phyloP scores from a whole-genome alignment of 2,329 filamentous ascomycete species.

The Coleophoma crateriformis region DNA sequence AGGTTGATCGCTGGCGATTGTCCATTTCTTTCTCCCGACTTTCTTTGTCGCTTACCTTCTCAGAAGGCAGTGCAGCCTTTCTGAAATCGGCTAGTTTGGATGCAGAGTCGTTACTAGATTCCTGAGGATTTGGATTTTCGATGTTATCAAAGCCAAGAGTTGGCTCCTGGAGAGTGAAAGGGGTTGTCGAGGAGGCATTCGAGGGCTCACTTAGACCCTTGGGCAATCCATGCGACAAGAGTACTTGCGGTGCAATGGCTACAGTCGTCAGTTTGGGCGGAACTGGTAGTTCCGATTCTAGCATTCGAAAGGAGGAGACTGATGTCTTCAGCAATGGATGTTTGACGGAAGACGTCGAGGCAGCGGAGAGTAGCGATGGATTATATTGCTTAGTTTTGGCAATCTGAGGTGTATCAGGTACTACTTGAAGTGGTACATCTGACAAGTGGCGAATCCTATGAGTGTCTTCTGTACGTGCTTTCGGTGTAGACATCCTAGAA shows the following conservation, averaged over 20 bases:
- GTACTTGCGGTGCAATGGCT: neutral
- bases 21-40: too few species aligned
- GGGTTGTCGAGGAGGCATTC: neutral
- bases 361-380: slow-evolving; percentile 17
- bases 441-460: neutral
- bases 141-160: too few species aligned
- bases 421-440: neutral
- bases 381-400: slow-evolving; percentile 10
- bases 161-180: too few species aligned
- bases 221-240: neutral
- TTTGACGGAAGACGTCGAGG: slow-evolving; percentile 16
- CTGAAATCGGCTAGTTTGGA: too few species aligned
- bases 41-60: too few species aligned
- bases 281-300: slow-evolving; percentile 17
- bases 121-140: too few species aligned
- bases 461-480: too few species aligned
- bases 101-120: too few species aligned
- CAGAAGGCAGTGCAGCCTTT: too few species aligned
- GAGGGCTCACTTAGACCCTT: neutral
- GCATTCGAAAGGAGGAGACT: slow-evolving; percentile 7
- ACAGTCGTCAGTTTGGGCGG: slow-evolving; percentile 15
- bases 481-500: too few species aligned
- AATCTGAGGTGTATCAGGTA: neutral
- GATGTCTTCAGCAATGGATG: slow-evolving; percentile 21
- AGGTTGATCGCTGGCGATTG: too few species aligned